These are phyloP conservation scores for Aspergillus pseudonomiae DNA, from an alignment of 2,329 filamentous ascomycete species.

Conservation along the genomic window DNA sequence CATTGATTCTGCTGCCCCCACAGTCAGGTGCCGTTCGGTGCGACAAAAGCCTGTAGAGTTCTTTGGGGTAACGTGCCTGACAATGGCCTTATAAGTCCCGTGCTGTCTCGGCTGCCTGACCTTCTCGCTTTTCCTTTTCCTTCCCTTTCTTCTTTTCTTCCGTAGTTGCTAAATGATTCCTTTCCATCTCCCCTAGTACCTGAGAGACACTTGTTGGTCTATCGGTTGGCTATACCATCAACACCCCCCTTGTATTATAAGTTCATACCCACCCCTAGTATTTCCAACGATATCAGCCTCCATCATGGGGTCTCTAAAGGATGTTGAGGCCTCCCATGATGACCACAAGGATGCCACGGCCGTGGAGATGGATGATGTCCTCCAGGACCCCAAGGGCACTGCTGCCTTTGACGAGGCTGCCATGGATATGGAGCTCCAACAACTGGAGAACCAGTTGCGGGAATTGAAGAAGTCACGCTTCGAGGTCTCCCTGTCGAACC, in stretches of 20 bases:
- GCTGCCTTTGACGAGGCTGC: conserved; percentile 31
- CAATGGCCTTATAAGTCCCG: conserved; percentile 17
- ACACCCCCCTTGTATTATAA: background rate
- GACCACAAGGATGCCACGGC: conserved; percentile 29
- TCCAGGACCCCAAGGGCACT: conserved; percentile 26
- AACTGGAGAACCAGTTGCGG: conserved; percentile 33
- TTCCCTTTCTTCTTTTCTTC: background rate
- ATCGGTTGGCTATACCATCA: background rate
- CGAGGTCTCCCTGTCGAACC: conserved; percentile 62
- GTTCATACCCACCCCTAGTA: background rate
- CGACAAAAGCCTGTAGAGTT: background rate
- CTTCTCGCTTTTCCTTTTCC: conserved; percentile 9
- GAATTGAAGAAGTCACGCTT: conserved; percentile 23
- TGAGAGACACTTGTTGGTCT: background rate
- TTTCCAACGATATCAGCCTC: conserved; percentile 7
- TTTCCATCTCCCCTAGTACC: background rate
- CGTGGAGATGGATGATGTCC: conserved; percentile 31
- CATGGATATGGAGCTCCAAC: conserved; percentile 35
- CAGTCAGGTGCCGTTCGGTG: background rate
- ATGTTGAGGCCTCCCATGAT: conserved; percentile 29
- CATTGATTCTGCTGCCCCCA: background rate
- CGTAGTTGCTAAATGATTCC: conserved; percentile 2
- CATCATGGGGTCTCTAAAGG: conserved; percentile 23
- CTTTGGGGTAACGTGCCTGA: conserved; percentile 16
- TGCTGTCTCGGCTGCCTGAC: conserved; percentile 13